Evolutionary conservation across 1,284 basidiomycete genomes (phyloP), one percentile per base, ranked within the genome.

Genomic region (Pseudozyma tsukubaensis): DNA sequence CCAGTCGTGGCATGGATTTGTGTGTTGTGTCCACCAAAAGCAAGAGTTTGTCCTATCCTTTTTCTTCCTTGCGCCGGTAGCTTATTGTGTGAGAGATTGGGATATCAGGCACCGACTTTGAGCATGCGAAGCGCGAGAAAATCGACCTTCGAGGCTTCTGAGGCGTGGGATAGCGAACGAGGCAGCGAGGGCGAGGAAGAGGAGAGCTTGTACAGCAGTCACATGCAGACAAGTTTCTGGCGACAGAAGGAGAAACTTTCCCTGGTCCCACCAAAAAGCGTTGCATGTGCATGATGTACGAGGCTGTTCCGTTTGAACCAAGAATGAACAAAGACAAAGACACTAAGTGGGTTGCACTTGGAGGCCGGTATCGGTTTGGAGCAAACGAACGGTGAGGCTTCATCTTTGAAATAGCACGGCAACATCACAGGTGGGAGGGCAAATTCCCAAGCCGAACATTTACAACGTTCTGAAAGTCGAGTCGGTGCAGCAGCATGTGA

Each of bases 161-260:
- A 50, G 53, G 64, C 60, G 61, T 54, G 61, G 58, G 39, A 42
- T 40, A 47, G 59, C 36, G 44, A 16, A 40, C 48, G 43, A 29
- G 44, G 29, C 36, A 45, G 51, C 14, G n/a, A 49, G 16, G 11
- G 35, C 52, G 43, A 44, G 40, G 61, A 51, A 63, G n/a, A 50
- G 49, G n/a, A 32, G 44, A 43, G 53, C 48, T 45, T 56, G 51
- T 16, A 4, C 48, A 50, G 48, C 32, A 29, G 37, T 24, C 21
- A 51, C 18, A 39, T 49, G 45, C 18, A 14, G 52, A 37, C 42
- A 49, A 52, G 34, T 50, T 59, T 37, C 12, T 13, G 37, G 8
- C 11, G 12, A 39, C 11, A 39, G 8, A 13, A 21, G 29, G 29
- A 18, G 29, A 34, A 58, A 56, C 21, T 58, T 50, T 43, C 39